Conservation (phyloP, 179 eudicot genomes). For the Patellifolia procumbens region DNA sequence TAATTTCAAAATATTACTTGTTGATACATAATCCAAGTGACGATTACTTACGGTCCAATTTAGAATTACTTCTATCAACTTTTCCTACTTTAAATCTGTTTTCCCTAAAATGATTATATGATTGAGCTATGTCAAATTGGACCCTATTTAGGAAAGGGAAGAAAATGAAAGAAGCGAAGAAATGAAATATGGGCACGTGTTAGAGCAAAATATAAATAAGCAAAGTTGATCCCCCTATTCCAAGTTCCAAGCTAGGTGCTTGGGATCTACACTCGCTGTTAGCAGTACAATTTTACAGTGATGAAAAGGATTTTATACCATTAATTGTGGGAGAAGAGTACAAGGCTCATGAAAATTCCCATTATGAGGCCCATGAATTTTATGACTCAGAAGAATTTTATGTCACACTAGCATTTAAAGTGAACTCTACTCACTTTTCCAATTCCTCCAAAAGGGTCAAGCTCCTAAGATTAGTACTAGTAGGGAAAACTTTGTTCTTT, state of each 20-base stretch:
- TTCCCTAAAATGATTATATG: not conserved
- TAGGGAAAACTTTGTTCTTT: too few relatives aligned
- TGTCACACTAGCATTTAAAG: not conserved
- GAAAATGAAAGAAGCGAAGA: not conserved
- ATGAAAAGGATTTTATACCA: not conserved
- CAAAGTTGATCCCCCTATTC: not conserved
- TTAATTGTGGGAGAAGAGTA: not conserved
- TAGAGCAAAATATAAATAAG: not conserved
- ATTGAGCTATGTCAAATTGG: not conserved
- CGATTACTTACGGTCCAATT: too few relatives aligned
- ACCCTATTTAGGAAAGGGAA: not conserved
- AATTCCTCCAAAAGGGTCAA: too few relatives aligned
- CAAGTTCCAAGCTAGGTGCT: slow-evolving; percentile 3
- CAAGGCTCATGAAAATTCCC: not conserved
- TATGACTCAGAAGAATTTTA: not conserved
- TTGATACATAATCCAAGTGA: too few relatives aligned
- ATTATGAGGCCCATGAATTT: slow-evolving; percentile 3
- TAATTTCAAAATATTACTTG: too few relatives aligned
- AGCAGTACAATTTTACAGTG: not conserved
- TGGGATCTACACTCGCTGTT: not conserved
- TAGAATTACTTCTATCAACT: too few relatives aligned
- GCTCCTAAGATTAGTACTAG: too few relatives aligned
- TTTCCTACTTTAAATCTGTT: not conserved
- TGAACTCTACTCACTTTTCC: too few relatives aligned
- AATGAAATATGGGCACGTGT: slow-evolving; percentile 21